Evolutionary conservation across 371 early-diverging fungal genomes (phyloP).

Genomic region (Mortierella sp.): DNA sequence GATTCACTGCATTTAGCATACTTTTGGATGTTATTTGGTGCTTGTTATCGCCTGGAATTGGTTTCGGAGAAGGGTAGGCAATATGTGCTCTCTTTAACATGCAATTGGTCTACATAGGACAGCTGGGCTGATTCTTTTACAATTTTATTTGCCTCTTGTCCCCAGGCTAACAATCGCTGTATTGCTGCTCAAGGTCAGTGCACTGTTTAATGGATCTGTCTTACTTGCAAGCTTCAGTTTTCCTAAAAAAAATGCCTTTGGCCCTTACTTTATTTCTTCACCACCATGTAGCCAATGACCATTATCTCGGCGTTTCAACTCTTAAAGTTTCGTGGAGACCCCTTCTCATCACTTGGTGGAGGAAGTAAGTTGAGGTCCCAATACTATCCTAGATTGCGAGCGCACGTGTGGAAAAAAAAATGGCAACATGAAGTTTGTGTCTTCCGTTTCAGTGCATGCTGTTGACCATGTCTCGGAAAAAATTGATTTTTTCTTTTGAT

Average conservation of each 20-base stretch:
- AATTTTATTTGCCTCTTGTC: conserved; percentile 7
- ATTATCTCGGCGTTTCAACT: conserved; percentile 54
- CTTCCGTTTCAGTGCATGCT: no score
- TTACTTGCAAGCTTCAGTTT: neutral
- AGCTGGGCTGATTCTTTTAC: neutral
- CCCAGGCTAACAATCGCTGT: conserved; percentile 39
- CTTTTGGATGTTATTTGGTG: conserved; percentile 48
- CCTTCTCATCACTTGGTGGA: conserved; percentile 41
- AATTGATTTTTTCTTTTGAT: neutral
- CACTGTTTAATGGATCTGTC: no score
- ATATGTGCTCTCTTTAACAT: neutral
- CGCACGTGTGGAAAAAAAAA: neutral
- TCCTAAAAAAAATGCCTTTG: neutral
- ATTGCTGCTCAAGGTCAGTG: conserved; percentile 50
- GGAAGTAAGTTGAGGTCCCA: conserved; percentile 27
- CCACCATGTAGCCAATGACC: conserved; percentile 38
- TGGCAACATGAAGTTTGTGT: neutral
- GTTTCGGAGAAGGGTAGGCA: conserved; percentile 50
- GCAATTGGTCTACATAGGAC: neutral
- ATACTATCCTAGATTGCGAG: no score
- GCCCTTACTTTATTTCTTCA: neutral
- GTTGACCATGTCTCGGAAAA: no score
- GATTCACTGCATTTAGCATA: conserved; percentile 51
- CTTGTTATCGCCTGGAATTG: conserved; percentile 29
- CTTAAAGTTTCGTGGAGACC: conserved; percentile 52